Evolutionary conservation across 106 monocot species (phyloP).

Genomic region (Apostasia ramifera): DNA sequence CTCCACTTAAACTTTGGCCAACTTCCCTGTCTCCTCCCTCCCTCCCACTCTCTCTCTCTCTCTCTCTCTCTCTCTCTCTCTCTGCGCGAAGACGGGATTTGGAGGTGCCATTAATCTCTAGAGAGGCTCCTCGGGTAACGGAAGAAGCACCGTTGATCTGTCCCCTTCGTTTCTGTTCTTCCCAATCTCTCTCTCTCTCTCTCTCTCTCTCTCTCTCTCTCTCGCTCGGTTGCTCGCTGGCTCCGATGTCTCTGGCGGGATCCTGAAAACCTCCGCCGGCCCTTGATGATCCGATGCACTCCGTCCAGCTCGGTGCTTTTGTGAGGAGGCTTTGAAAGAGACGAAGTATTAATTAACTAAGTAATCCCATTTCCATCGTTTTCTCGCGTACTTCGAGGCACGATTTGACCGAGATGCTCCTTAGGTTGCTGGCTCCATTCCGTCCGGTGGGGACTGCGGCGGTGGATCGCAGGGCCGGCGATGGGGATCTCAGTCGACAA

Average conservation of each 20-base stretch:
- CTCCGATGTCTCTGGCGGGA: not conserved
- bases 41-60: too few species aligned
- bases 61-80: not conserved
- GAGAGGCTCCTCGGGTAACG: constrained; percentile 1
- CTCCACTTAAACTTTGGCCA: not conserved
- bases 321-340: not conserved
- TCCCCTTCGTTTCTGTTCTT: constrained; percentile 1
- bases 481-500: constrained; percentile 15
- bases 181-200: constrained; percentile 1
- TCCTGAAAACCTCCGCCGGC: too few species aligned
- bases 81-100: not conserved
- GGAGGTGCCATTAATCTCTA: too few species aligned
- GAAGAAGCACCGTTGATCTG: constrained; percentile 5
- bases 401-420: not conserved
- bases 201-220: not conserved
- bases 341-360: constrained; percentile 3
- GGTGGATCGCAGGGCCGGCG: not conserved
- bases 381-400: not conserved
- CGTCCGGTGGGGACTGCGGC: not conserved
- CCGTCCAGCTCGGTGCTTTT: not conserved
- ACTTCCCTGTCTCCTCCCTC: not conserved
- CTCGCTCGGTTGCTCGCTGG: too few species aligned
- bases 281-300: not conserved
- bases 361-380: not conserved
- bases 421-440: not conserved